Evolutionary conservation across 1,284 basidiomycete genomes (phyloP).

Genomic region (Clitocybe nebularis): DNA sequence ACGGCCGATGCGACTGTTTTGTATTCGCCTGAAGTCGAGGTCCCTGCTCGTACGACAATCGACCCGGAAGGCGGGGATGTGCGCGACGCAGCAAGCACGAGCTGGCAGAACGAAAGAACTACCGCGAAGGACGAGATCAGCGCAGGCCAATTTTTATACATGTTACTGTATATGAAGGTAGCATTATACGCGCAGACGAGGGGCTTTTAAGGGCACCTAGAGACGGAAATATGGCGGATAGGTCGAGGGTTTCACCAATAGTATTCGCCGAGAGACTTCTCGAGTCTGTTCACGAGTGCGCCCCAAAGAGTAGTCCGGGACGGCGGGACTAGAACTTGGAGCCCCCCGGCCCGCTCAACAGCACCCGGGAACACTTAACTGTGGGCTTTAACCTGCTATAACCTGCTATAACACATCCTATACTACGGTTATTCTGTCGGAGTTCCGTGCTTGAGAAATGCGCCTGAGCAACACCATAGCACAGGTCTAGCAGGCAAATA

Average conservation of each 20-base stretch:
- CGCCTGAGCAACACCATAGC: too few species aligned
- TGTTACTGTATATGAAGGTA: background rate
- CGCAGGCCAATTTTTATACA: constrained; percentile 7
- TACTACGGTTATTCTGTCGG: too few species aligned
- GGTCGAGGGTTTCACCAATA: background rate
- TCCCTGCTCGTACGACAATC: constrained; percentile 39
- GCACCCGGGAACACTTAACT: background rate
- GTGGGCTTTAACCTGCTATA: background rate
- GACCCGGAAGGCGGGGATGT: constrained; percentile 43
- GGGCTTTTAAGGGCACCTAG: background rate
- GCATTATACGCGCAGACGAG: background rate
- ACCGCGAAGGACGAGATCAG: constrained; percentile 6
- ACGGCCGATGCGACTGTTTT: constrained; percentile 38
- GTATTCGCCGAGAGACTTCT: background rate
- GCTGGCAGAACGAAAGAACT: constrained; percentile 16
- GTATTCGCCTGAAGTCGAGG: constrained; percentile 41
- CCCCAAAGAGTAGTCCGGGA: constrained; percentile 1
- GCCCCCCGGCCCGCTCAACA: constrained; percentile 5
- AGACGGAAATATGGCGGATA: constrained; percentile 12
- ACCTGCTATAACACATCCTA: too few species aligned
- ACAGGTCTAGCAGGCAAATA: too few species aligned
- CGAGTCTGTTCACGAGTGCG: constrained; percentile 5
- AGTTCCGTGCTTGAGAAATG: too few species aligned
- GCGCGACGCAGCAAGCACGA: constrained; percentile 30
- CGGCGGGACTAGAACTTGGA: background rate